Conservation (phyloP, 1,284 basidiomycete genomes). For the Agroathelia rolfsii region DNA sequence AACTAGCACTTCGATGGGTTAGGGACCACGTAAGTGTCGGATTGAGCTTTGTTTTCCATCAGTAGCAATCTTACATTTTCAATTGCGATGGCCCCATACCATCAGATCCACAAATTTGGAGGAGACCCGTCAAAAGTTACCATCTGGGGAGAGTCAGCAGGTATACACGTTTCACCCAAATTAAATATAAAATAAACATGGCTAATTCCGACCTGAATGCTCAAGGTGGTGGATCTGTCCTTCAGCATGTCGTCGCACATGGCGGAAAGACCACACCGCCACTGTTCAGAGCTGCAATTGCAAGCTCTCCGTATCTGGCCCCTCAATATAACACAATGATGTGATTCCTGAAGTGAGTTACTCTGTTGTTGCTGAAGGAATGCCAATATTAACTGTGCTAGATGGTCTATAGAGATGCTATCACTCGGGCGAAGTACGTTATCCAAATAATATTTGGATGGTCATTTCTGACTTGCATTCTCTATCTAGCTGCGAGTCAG, state of each 20-base stretch:
- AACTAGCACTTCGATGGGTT: conserved; percentile 23
- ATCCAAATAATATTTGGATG: not conserved
- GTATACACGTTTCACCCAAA: conserved; percentile 9
- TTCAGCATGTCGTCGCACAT: conserved; percentile 19
- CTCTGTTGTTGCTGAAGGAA: not conserved
- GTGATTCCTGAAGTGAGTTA: conserved; percentile 29
- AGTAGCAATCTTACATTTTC: not conserved
- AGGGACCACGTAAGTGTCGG: conserved; percentile 19
- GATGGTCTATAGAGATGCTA: conserved; percentile 24
- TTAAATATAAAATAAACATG: too few relatives aligned
- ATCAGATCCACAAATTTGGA: conserved; percentile 19
- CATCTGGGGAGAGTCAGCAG: conserved; percentile 24
- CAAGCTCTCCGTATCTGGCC: conserved; percentile 34
- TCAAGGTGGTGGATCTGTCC: conserved; percentile 19
- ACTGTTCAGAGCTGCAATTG: conserved; percentile 33
- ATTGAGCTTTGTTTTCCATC: conserved; percentile 3
- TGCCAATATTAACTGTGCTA: conserved; percentile 9
- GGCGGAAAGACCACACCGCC: conserved; percentile 28
- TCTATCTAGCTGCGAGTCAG: conserved; percentile 24
- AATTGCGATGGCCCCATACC: not conserved
- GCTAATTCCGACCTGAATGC: not conserved
- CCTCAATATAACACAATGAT: conserved; percentile 37
- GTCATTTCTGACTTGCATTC: not conserved
- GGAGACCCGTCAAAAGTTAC: conserved; percentile 23
- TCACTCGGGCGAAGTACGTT: conserved; percentile 22